Base-by-base conservation (phyloP, 805 yeast genomes). In the Wickerhamomyces mucosus region DNA sequence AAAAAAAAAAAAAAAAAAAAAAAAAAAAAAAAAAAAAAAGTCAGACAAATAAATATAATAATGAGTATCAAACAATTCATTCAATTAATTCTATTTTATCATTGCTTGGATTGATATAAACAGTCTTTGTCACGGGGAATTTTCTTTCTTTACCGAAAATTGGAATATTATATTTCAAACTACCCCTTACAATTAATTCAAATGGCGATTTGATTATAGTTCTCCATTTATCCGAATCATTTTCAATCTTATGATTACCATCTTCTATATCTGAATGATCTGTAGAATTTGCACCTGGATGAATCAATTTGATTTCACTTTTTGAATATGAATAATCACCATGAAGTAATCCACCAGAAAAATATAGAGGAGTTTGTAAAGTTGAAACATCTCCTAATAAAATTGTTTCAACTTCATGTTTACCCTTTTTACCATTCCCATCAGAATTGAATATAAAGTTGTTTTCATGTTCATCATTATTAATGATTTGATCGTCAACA, bases 131-230 rank as follows among this genome's bases (percentile, higher is more conserved):
- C 8, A 82, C 74, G 3, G 76, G 72, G 4, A 78, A 67, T 0
- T 80, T 68, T 45, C 71, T 68, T 29, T 63, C 63, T 7, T 66
- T 61, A 21, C 56, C 56, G 20, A 67, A 61, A 40, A 88, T 63
- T 2, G 95, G 92, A 32, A 86, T 61, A 30, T 69, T 72, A 55
- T 89, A 89, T 46, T 72, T 75, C 50, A 89, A 65, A 15, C 78
- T 75, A 1, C 97, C 97, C 30, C 94, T 64, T 4, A 89, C 65
- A 15, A 85, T 80, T 42, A 89, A 60, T 38, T 85, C 95, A 53
- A 88, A 89, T 10, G 95, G 95, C 48, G 82, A 72, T 38, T 73
- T 70, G 9, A 79, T 74, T 10, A 89, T 72, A 10, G 63, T 61
- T 31, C 72, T 69, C 97, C 97, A 88, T 47, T 75, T 75, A 33